A percentile compares a stretch with the other conserved stretches of the same genome.
Evolutionary conservation across 108 stramenopile genomes (phyloP).

Genomic region (Fistulifera solaris): DNA sequence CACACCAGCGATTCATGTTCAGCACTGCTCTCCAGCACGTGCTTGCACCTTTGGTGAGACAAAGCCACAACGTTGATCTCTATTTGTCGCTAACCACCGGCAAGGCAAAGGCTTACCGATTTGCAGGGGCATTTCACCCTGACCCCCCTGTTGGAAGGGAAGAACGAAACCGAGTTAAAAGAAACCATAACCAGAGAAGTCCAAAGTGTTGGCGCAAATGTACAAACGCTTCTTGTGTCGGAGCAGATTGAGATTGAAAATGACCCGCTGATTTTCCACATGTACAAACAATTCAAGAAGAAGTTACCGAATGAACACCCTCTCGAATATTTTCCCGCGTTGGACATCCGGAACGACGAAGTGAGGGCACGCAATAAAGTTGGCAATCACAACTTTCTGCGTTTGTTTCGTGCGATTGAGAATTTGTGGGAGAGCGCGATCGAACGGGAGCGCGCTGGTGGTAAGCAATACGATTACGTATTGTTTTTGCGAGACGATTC

Average conservation of each 20-base stretch:
- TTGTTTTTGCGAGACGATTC: constrained; percentile 17
- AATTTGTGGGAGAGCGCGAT: constrained; percentile 5
- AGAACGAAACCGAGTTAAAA: not conserved
- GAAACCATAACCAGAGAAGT: not conserved
- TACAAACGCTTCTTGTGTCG: not conserved
- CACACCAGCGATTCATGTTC: constrained; percentile 1
- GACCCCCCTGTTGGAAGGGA: constrained; percentile 1
- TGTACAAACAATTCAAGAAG: not conserved
- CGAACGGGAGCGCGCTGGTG: constrained; percentile 5
- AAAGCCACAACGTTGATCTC: constrained; percentile 1
- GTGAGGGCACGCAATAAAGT: not conserved
- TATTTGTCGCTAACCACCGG: not conserved
- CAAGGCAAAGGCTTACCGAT: constrained; percentile 5
- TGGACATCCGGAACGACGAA: constrained; percentile 7
- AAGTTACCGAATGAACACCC: constrained; percentile 10
- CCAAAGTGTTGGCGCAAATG: not conserved
- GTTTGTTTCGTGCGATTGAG: not conserved
- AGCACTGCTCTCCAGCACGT: not conserved
- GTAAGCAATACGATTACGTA: constrained; percentile 14
- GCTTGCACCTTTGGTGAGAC: not conserved
- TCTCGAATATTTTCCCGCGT: constrained; percentile 9
- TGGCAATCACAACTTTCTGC: constrained; percentile 9
- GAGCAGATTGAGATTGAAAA: constrained; percentile 9
- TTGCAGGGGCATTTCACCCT: not conserved
- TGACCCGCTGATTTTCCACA: constrained; percentile 6